These are phyloP conservation scores for Yarrowia yakushimensis DNA, from an alignment of 805 yeast species.

Conservation along the genomic window DNA sequence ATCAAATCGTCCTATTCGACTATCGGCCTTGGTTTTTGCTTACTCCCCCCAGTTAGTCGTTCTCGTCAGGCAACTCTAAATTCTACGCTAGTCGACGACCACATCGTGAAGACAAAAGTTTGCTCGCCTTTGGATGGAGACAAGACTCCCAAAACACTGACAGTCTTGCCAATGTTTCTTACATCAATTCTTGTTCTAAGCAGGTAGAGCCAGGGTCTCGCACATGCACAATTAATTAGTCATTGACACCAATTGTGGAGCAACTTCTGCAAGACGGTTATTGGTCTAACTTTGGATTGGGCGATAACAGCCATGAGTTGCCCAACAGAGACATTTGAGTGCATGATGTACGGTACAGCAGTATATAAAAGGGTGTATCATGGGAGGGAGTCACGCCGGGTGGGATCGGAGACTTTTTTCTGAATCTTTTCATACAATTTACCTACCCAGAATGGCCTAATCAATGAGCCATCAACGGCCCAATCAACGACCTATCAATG, in stretches of 20 bases:
- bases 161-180: background rate
- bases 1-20: background rate
- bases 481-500: too few relatives aligned
- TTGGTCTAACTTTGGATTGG: slow-evolving; percentile 18
- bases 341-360: background rate
- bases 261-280: slow-evolving; percentile 10
- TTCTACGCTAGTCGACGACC: background rate
- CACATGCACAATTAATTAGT: background rate
- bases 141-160: too few relatives aligned
- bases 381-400: background rate
- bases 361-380: background rate
- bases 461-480: too few relatives aligned
- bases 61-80: background rate
- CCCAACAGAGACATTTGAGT: background rate
- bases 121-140: too few relatives aligned
- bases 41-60: background rate
- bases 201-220: background rate
- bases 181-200: background rate
- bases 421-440: too few relatives aligned
- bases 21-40: background rate
- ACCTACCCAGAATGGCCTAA: background rate
- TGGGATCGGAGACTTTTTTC: background rate
- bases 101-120: too few relatives aligned
- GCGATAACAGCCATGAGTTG: slow-evolving; percentile 15
- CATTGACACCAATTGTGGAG: background rate